Evolutionary conservation across 2,329 filamentous ascomycete genomes (phyloP), one percentile per base, ranked within the genome.

Genomic region (Ploettnerulaceae sp.): DNA sequence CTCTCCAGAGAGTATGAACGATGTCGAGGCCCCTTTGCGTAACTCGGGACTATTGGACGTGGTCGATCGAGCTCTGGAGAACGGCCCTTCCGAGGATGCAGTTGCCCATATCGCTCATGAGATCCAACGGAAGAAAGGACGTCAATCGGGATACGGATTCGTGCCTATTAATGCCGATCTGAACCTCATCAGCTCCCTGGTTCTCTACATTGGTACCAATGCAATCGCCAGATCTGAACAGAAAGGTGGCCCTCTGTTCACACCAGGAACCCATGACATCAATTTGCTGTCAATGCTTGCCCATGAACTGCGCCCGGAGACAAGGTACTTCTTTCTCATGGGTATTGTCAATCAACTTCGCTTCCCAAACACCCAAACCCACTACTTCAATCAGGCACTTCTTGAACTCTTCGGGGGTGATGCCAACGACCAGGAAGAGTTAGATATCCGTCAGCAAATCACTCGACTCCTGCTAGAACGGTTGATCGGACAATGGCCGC

Each of bases 281-380:
- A 79, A 79, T 35, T 68, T 93, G 11, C 69, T 98, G 49, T 84
- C 84, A 49, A 82, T 86, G 57, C 74, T 98, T 22, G 77, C 87
- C 7, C 83, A 85, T 58, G 84, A 86, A 51, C 72, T 94, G 29
- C 74, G 77, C 29, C 78, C 86, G 0, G 88, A 94, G 66, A 81
- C 82, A 17, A 83, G 90, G 44, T 95, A 95, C 69, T 86, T 88
- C 64, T 73, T 98, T 48, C 69, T 97, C 47, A 82, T 77, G 57
- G 87, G 86, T 55, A 88, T 98, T 63, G 78, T 88, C 47, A 95
- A 97, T 66, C 90, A 97, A 68, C 77, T 98, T 38, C 86, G 93
- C 51, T 95, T 85, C 65, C 89, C 90, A 8, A 95, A 89, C 62
- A 82, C 82, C 38, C 82, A 94, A 61, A 98, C 93, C 9, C 85